A percentile compares a stretch with the other conserved stretches of the same genome.
Conservation (phyloP, 192 early-diverging fungal species). For the Coemansia sp. region DNA sequence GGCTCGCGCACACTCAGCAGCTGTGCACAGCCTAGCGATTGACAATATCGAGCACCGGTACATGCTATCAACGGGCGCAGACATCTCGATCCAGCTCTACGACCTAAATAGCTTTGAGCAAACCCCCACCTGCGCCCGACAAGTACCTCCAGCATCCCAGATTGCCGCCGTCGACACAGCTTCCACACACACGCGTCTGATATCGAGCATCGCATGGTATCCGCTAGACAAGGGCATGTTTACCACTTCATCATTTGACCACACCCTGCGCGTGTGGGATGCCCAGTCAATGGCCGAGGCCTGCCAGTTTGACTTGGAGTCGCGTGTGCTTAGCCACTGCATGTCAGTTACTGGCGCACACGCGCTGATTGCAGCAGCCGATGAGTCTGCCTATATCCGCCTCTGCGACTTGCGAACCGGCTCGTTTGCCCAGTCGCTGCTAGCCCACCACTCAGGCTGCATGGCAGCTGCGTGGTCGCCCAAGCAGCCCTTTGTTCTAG, state of each 20-base stretch:
- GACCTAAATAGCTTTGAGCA: slow-evolving; percentile 25
- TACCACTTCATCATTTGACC: slow-evolving; percentile 74
- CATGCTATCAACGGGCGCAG: slow-evolving; percentile 36
- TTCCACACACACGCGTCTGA: slow-evolving; percentile 60
- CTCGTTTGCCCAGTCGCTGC: slow-evolving; percentile 34
- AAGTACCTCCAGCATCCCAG: slow-evolving; percentile 20
- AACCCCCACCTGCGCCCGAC: neutral
- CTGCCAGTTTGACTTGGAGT: slow-evolving; percentile 67
- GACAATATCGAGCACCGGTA: slow-evolving; percentile 29
- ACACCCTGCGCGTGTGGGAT: slow-evolving; percentile 79
- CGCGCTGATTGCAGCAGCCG: slow-evolving; percentile 74
- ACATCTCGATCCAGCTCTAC: slow-evolving; percentile 48
- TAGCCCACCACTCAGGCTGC: slow-evolving; percentile 62
- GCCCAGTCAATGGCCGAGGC: slow-evolving; percentile 67
- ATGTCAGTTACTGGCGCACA: slow-evolving; percentile 78
- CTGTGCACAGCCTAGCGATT: slow-evolving; percentile 39
- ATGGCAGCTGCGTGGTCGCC: slow-evolving; percentile 75
- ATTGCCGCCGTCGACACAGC: slow-evolving; percentile 13
- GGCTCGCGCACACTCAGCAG: slow-evolving; percentile 28
- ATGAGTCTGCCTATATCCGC: slow-evolving; percentile 64
- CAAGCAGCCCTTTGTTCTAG: slow-evolving; percentile 64
- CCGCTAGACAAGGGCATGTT: slow-evolving; percentile 84
- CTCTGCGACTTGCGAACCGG: slow-evolving; percentile 70
- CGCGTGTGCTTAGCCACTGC: slow-evolving; percentile 65
- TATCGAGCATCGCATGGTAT: slow-evolving; percentile 79